Evolutionary conservation across 2,329 filamentous ascomycete genomes (phyloP), one percentile per base, ranked within the genome.

Genomic region (Aspergillus sp.): DNA sequence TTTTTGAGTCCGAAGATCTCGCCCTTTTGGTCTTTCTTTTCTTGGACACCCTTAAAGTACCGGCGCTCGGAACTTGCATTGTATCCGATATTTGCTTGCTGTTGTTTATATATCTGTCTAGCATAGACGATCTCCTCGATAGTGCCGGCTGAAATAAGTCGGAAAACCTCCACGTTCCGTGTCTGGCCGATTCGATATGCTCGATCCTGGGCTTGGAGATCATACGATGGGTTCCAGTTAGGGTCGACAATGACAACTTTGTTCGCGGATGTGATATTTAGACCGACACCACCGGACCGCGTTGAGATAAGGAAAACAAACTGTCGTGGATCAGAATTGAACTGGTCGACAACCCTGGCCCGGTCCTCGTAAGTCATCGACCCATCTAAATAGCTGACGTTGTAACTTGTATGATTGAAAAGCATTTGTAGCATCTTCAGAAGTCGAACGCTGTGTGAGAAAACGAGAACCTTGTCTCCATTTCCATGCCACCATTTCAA

Each of bases 121-220:
- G 93, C 95, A 68, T 99, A 99, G 7, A 98, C 91, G 54, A 97
- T 95, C 73, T 99, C 95, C 70, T 99, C 95, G 15, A 99, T 91
- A 0, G 95, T 98, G 0, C 95, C 95, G 1, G 90, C 87, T 2
- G 90, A 93, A 17, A 99, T 87, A 1, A 99, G 84, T 4, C 95
- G 87, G 72, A 96, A 98, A 1, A 98, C 93, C 70, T 99, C 95
- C 0, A 99, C 95, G 68, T 98, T 91, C 19, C 95, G 84, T 0
- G 85, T 87, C 74, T 99, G 95, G 0, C 95, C 95, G 62, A 99
- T 98, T 52, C 95, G 88, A 71, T 99, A 98, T 2, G 95, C 95
- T 52, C 95, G 87, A 70, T 99, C 95, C 75, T 99, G 95, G 0
- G 95, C 95, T 73, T 99, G 95, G 0, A 98, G 82, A 68, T 99